A percentile compares a stretch with the other conserved stretches of the same genome.
Conservation (phyloP, 768 basidiomycete genomes). For the Pleurotus pulmonarius region DNA sequence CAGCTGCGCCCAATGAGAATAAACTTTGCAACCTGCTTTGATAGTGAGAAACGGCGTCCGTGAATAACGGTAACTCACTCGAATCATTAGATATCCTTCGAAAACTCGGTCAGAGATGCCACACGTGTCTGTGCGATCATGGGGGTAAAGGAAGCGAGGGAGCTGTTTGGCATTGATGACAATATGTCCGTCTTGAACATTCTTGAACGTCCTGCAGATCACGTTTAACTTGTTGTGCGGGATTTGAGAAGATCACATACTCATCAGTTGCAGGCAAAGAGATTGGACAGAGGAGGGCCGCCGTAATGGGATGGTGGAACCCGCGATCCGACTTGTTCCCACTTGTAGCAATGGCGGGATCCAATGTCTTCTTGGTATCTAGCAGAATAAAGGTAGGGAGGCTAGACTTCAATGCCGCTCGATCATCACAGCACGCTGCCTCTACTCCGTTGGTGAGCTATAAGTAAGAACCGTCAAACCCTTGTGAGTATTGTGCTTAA, state of each 20-base stretch:
- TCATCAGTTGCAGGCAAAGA: neutral
- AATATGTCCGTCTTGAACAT: neutral
- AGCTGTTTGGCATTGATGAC: slow-evolving; percentile 5
- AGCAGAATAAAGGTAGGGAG: neutral
- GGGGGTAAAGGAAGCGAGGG: slow-evolving; percentile 12
- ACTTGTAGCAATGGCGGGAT: neutral
- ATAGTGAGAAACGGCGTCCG: too few relatives aligned
- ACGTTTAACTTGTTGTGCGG: too few relatives aligned
- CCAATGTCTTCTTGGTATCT: neutral
- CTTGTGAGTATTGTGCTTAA: too few relatives aligned
- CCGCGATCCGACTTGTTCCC: slow-evolving; percentile 10
- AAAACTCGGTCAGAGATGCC: neutral
- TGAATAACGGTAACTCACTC: slow-evolving; percentile 5
- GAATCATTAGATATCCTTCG: slow-evolving; percentile 1
- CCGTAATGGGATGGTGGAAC: slow-evolving; percentile 10
- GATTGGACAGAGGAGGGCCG: slow-evolving; percentile 10
- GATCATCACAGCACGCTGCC: neutral
- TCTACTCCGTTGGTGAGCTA: neutral
- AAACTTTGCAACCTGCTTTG: slow-evolving; percentile 13
- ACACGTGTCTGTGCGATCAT: slow-evolving; percentile 3
- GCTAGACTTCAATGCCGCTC: neutral
- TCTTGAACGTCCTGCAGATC: slow-evolving; percentile 3
- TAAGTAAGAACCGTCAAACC: too few relatives aligned
- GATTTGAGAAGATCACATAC: neutral
- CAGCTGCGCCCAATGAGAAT: slow-evolving; percentile 14